Conservation (phyloP, 495 filamentous ascomycete genomes). For the Patellaria atrata region DNA sequence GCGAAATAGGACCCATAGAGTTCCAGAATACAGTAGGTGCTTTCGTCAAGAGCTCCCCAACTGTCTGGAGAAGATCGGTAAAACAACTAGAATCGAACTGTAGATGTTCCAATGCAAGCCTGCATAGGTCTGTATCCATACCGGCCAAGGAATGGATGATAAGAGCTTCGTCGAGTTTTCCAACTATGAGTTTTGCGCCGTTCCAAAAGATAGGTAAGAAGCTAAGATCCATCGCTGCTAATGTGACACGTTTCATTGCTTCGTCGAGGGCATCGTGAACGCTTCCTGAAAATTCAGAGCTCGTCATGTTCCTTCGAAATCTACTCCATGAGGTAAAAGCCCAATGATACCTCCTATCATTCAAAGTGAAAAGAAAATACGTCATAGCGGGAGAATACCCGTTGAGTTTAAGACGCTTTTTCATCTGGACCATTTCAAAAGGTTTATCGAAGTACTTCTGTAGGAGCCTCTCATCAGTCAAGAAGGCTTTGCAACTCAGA, state of each 20-base stretch:
- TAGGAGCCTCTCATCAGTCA: conserved; percentile 38
- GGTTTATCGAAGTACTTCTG: conserved; percentile 54
- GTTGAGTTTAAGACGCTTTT: conserved; percentile 51
- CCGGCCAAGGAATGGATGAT: conserved; percentile 64
- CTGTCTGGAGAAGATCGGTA: conserved; percentile 45
- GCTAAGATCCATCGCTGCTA: conserved; percentile 27
- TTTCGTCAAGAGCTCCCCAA: conserved; percentile 53
- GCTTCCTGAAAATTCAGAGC: conserved; percentile 69
- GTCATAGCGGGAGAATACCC: conserved; percentile 66
- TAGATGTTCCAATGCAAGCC: conserved; percentile 62
- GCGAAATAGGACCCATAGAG: conserved; percentile 63
- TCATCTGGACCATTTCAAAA: conserved; percentile 61
- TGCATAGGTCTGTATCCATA: conserved; percentile 66
- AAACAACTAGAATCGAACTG: conserved; percentile 44
- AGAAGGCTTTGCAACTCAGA: conserved; percentile 46
- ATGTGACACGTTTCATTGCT: conserved; percentile 29
- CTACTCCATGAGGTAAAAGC: conserved; percentile 52
- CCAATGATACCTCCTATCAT: conserved; percentile 46
- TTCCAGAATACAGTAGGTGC: conserved; percentile 73
- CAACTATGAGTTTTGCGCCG: conserved; percentile 55
- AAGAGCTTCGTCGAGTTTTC: conserved; percentile 53
- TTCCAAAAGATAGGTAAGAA: conserved; percentile 58
- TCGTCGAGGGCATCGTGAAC: conserved; percentile 47
- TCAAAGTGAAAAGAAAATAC: conserved; percentile 59
- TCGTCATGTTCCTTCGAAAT: conserved; percentile 40